phyloP scores from a whole-genome alignment of 305 asterid genomes.

The Fraxinus floribunda region DNA sequence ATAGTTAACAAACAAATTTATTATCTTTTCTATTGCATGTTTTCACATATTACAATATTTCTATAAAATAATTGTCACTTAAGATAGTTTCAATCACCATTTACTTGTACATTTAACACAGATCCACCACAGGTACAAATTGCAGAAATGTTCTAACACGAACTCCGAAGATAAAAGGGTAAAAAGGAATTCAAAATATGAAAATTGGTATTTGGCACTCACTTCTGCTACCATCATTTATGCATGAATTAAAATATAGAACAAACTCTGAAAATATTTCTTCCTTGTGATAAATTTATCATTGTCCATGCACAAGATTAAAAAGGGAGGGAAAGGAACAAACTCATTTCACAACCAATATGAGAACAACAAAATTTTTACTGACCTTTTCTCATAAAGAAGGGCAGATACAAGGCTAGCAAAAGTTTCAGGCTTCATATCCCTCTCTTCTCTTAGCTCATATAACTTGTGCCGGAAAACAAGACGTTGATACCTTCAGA shows the following conservation, averaged over 20 bases:
- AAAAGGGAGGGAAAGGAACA: background rate
- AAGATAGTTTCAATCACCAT: background rate
- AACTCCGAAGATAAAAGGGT: background rate
- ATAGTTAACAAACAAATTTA: background rate
- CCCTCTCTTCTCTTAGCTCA: conserved; percentile 90
- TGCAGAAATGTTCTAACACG: background rate
- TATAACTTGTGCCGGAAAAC: conserved; percentile 92
- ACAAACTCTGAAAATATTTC: background rate
- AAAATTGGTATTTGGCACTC: background rate
- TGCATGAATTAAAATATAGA: background rate
- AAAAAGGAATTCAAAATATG: background rate
- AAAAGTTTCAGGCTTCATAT: conserved; percentile 98
- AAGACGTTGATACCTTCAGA: conserved; percentile 75
- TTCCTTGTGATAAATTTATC: background rate
- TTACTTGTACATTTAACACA: background rate
- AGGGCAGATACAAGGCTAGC: conserved; percentile 93
- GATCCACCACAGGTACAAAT: background rate
- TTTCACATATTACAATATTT: background rate
- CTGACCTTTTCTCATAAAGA: conserved; percentile 89
- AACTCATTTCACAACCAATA: background rate
- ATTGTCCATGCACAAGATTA: background rate
- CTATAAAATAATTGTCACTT: background rate
- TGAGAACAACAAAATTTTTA: background rate
- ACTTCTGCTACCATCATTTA: background rate
- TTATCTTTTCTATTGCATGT: background rate